A percentile compares a stretch with the other conserved stretches of the same genome.
Evolutionary conservation across 352 stramenopile genomes (phyloP).

Genomic region (Pythium sp.): DNA sequence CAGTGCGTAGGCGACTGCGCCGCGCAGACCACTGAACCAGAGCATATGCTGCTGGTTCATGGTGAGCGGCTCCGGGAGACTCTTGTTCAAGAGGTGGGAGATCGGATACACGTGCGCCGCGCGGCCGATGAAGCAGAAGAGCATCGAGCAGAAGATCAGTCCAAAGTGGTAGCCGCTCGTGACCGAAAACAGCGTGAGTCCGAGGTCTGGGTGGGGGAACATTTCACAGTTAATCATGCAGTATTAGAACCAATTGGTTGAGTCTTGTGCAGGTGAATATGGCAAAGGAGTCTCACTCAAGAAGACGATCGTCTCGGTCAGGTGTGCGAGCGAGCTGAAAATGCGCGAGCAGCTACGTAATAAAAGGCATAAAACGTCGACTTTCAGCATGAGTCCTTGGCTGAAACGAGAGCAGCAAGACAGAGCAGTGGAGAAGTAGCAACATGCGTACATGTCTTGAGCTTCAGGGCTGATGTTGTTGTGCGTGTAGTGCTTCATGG

Average conservation of each 20-base stretch:
- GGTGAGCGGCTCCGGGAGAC: constrained; percentile 61
- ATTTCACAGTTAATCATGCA: not conserved
- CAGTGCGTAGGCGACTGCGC: constrained; percentile 90
- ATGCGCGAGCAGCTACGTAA: constrained; percentile 62
- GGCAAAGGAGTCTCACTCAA: constrained; percentile 52
- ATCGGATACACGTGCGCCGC: constrained; percentile 88
- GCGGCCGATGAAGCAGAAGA: constrained; percentile 82
- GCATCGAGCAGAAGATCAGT: constrained; percentile 83
- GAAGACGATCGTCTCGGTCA: constrained; percentile 93
- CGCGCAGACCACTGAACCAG: constrained; percentile 92
- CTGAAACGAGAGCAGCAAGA: not conserved
- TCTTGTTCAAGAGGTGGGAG: constrained; percentile 50
- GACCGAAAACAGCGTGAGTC: constrained; percentile 85
- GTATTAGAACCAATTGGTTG: not conserved
- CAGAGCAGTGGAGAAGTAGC: not conserved
- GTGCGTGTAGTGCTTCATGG: constrained; percentile 87
- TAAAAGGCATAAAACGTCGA: not conserved
- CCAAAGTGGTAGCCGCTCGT: constrained; percentile 66
- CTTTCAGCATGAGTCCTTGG: not conserved
- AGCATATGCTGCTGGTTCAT: constrained; percentile 92
- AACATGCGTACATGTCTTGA: constrained; percentile 58
- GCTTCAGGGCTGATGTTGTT: constrained; percentile 82
- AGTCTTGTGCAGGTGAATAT: not conserved
- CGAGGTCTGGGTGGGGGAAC: constrained; percentile 61
- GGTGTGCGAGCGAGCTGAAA: constrained; percentile 88